Evolutionary conservation across 1,139 yeast genomes (phyloP), one percentile per base, ranked within the genome.

Genomic region (Petasospora fabianii): DNA sequence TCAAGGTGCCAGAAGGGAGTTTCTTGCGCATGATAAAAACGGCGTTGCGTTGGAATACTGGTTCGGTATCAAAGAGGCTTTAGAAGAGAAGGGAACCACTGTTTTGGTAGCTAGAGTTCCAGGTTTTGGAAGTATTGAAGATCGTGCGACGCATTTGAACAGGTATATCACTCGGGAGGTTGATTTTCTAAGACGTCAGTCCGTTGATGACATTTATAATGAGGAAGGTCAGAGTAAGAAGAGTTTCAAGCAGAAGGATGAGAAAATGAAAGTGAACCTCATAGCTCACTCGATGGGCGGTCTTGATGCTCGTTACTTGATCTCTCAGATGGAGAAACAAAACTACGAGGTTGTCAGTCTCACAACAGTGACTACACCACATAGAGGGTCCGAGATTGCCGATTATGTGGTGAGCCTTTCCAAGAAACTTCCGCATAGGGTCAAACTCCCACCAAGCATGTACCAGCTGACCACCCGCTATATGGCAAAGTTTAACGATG

Each of bases 221-320:
- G 41, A 46, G 10, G 36, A 44, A 10, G 41, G 43, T n/a, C 38
- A 49, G 12, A 38, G 40, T 11, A 44, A 47, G 4, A 34, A 42
- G 12, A 41, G 47, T 4, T 53, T 50, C 30, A 36, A 46, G 15
- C 42, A 47, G n/a, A 48, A 52, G 28, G 49, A 52, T 13, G 59
- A 65, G 27, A 50, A 50, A 21, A 40, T 62, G n/a, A 77, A 77
- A 45, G 65, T 88, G 13, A 88, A 88, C 56, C 60, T 88, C 28
- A 69, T 88, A 16, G 94, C 95, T n/a, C 97, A 88, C 57, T 86
- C 96, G 0, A 87, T 88, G 96, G 97, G 97, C 8, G 97, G 97
- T 0, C 64, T 88, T 30, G 97, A 88, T 58, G 77, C 90, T 28
- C 63, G 97, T 36, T 85, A 81, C 55, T 61, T 88, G 49, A 83